Evolutionary conservation across 2,329 filamentous ascomycete species (phyloP), one percentile per base, ranked within the genome.

Genomic region (Pyricularia pennisetigena): DNA sequence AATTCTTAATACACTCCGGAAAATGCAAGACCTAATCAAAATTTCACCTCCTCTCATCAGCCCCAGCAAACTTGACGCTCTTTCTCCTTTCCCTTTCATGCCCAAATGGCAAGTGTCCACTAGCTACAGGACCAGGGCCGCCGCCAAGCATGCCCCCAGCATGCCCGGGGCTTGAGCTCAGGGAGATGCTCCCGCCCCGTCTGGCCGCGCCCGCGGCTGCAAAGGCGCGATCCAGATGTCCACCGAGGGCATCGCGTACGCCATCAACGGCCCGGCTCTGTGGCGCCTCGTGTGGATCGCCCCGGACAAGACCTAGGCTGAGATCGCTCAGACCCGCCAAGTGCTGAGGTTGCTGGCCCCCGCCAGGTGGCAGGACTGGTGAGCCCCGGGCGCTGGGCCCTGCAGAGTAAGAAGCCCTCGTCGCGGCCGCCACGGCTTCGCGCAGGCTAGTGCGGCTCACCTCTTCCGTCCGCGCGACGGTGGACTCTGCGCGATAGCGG

Each of bases 211-310:
- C 68, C 65, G 49, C 35, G 57, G n/a, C 57, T 28, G 65, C n/a
- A 67, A 54, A 68, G 14, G 28, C 66, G 29, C 76, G 72, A 70
- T 73, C 71, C 70, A 69, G 73, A 14, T 67, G 69, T 9, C 68
- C 64, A 64, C 78, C 79, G 16, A 87, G 76, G 2, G 82, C 78
- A 71, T 87, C 86, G 1, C 86, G 78, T 5, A 86, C 87, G 69
- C 82, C 83, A 69, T 87, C 86, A 1, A 89, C 87, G 1, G 87
- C 87, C 65, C 82, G 79, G 73, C 86, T 88, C 76, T 86, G 86
- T 64, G 81, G 80, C 5, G 87, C 82, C 64, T 88, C 86, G 70
- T 85, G 78, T 0, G 74, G 76, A 71, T 88, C 86, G 57, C 82
- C 82, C 64, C 79, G 76, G 7, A 85, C 77, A 7, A 54, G 20